Base-by-base conservation (phyloP, 441 rosid genomes). In the Eruca vesicaria region DNA sequence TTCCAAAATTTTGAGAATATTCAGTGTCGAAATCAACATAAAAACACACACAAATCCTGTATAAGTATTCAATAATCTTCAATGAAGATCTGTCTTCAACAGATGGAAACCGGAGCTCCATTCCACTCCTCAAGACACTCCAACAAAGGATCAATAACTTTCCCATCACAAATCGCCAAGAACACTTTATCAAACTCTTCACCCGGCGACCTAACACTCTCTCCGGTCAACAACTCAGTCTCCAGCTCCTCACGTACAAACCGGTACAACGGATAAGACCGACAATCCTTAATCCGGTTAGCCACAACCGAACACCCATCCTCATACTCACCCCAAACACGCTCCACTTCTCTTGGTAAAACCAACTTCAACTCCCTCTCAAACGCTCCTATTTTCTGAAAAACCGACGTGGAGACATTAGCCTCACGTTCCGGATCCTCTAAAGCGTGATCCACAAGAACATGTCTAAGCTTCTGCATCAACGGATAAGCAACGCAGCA, bases 401-500 rank as follows among this genome's bases (percentile, higher is more conserved):
- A 81, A 57, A 82, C 60, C 12, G 85, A 87, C 18, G 86, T 69
- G 0, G 72, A 66, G 0, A 38, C 43, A 43, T 80, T 66, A 38
- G 53, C 69, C 73, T 68, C 74, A 2, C 80, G 81, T 2, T 76
- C 87, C 7, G 71, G 48, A 75, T 80, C 78, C 21, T 41, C 68
- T 63, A 86, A 70, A 11, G 87, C 88, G 56, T 80, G 83, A 18
- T 83, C 88, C 0, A 86, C 84, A 6, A 87, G 84, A 29, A 86
- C 81, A 50, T 82, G 86, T 57, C 89, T 84, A 43, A 86, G 85
- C 36, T 83, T 83, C 77, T 82, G 87, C 89, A 86, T 84, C 5
- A 87, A 68, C 2, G 89, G 89, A 62, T 87, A 87, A 5, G 74
- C 77, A 6, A 80, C 65, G 73, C 82, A 81, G 26, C 91, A 83